These are phyloP conservation scores for Colletotrichum costaricense DNA, from an alignment of 2,329 filamentous ascomycete genomes.

Conservation along the genomic window DNA sequence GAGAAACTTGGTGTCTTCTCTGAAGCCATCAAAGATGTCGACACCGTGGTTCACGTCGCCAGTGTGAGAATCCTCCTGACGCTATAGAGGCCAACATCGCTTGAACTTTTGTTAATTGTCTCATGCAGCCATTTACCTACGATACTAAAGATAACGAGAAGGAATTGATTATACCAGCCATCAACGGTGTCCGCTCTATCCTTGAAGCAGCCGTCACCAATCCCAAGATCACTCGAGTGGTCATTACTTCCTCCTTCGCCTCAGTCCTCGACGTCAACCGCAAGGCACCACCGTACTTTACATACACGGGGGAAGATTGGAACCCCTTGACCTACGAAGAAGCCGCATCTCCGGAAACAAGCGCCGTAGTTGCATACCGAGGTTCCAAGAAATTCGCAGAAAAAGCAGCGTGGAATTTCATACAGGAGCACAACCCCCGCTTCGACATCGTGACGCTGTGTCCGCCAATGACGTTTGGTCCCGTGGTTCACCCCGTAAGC, in stretches of 20 bases:
- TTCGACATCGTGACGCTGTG: conserved; percentile 59
- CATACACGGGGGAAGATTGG: conserved; percentile 67
- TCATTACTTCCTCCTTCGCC: conserved; percentile 78
- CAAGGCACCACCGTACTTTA: conserved; percentile 60
- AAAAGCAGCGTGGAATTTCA: conserved; percentile 47
- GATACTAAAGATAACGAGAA: conserved; percentile 55
- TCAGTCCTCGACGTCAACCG: conserved; percentile 66
- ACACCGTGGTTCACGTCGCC: conserved; percentile 57
- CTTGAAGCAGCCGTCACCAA: conserved; percentile 46
- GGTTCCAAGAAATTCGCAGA: conserved; percentile 51
- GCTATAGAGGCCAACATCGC: neutral
- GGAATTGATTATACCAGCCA: conserved; percentile 56
- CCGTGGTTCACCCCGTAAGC: conserved; percentile 51
- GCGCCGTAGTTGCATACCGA: conserved; percentile 52
- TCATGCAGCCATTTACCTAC: conserved; percentile 55
- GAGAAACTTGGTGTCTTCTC: conserved; percentile 48
- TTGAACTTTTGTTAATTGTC: neutral
- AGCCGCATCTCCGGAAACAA: conserved; percentile 50
- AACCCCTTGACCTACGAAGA: conserved; percentile 66
- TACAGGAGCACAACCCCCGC: conserved; percentile 45
- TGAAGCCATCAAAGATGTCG: conserved; percentile 52
- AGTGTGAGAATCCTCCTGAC: conserved; percentile 46
- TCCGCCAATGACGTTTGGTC: conserved; percentile 58
- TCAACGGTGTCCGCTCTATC: conserved; percentile 56
- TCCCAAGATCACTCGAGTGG: conserved; percentile 44